Evolutionary conservation across 441 rosid genomes (phyloP).

Genomic region (Pelargonium australe): DNA sequence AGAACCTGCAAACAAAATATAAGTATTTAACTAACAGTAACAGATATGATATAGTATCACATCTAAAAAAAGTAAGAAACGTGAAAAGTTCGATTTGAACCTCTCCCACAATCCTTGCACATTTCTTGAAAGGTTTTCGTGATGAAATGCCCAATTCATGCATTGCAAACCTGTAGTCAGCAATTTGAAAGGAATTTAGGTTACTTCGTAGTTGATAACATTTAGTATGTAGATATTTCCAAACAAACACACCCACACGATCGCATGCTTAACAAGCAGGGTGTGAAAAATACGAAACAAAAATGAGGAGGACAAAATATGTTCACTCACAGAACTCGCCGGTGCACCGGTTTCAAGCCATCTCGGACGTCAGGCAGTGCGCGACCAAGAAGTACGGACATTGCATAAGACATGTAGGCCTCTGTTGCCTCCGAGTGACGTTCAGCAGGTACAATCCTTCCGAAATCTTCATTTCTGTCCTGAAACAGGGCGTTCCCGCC

Average conservation of each 20-base stretch:
- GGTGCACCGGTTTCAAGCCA: conserved; percentile 90
- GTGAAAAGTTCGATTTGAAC: conserved; percentile 27
- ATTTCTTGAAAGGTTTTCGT: conserved; percentile 83
- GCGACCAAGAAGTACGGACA: conserved; percentile 88
- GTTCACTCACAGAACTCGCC: conserved; percentile 66
- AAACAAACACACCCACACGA: no score
- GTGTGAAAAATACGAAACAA: background rate
- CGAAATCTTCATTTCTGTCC: conserved; percentile 27
- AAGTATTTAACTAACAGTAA: background rate
- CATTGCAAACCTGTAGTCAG: conserved; percentile 68
- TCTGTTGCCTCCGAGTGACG: conserved; percentile 86
- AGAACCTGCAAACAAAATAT: conserved; percentile 49
- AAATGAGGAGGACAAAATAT: background rate
- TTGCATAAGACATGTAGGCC: conserved; percentile 81
- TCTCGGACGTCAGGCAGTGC: conserved; percentile 91
- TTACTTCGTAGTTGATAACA: no score
- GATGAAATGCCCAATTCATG: conserved; percentile 92
- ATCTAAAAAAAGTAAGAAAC: background rate
- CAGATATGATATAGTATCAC: background rate
- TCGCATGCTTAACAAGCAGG: no score
- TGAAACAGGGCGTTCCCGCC: conserved; percentile 39
- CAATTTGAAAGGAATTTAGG: conserved; percentile 2
- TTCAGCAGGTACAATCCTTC: conserved; percentile 56
- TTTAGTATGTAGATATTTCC: no score
- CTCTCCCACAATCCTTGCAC: conserved; percentile 99